Conservation (phyloP, 768 basidiomycete genomes). For the Coprinopsis cinerea region DNA sequence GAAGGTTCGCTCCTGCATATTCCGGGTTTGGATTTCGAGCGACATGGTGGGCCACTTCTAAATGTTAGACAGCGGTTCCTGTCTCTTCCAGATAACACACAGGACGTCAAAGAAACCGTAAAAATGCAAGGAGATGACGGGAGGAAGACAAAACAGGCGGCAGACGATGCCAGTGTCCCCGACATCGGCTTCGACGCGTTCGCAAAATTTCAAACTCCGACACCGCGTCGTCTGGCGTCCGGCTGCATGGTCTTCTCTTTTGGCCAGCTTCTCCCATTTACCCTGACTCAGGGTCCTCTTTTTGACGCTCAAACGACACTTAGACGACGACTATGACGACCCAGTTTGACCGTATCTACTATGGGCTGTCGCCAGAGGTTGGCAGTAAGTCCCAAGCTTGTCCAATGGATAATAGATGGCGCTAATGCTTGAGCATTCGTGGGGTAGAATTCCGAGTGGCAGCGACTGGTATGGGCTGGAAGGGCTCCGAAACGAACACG, state of each 20-base stretch:
- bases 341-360: conserved; percentile 83
- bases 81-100: neutral
- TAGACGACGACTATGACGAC: conserved; percentile 41
- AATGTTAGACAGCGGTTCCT: neutral
- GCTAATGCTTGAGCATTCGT: neutral
- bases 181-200: conserved; percentile 25
- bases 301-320: neutral
- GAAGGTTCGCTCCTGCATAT: conserved; percentile 76
- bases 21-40: conserved; percentile 56
- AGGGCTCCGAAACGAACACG: conserved; percentile 60
- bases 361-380: conserved; percentile 61
- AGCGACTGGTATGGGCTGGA: conserved; percentile 92
- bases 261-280: conserved; percentile 14
- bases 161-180: conserved; percentile 6
- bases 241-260: neutral
- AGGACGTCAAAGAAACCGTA: neutral
- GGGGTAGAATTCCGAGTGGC: conserved; percentile 82
- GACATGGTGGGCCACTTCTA: conserved; percentile 31
- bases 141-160: conserved; percentile 11
- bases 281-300: conserved; percentile 6
- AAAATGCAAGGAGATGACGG: conserved; percentile 5
- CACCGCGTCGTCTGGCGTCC: conserved; percentile 31
- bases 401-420: neutral
- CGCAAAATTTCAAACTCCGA: conserved; percentile 24
- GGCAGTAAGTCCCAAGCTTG: conserved; percentile 70